Evolutionary conservation across 768 basidiomycete species (phyloP), one percentile per base, ranked within the genome.

Genomic region (Mrakia gelida): DNA sequence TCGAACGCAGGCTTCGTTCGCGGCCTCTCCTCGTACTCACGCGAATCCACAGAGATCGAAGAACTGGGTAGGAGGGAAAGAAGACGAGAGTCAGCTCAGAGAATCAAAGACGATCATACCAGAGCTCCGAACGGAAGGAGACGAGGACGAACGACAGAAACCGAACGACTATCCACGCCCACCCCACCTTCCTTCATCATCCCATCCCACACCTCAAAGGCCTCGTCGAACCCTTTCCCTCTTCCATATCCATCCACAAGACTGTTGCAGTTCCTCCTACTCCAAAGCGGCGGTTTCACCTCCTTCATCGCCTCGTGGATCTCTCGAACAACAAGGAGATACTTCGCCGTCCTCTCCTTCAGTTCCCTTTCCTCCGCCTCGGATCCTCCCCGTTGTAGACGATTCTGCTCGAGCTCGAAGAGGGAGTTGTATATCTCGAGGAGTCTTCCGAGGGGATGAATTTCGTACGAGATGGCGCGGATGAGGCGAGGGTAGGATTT

Each of bases 261-360:
- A 30, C 11, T 34, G 38, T 3, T 23, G 16, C 16, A 13, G 34
- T 34, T 68, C 23, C 65, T 38, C 8, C 38, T 38, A 38, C 38
- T 38, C 38, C 38, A 38, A 21, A 23, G 7, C 13, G 18, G 45
- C 45, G 49, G 49, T 7, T 38, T 34, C 32, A 65, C 28, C 26
- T 68, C 65, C 23, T 41, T 38, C 21, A 68, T 13, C 38, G 65
- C 65, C 65, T 68, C 16, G 34, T 68, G 65, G 21, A 68, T 68
- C 65, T 13, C 34, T 7, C 65, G 65, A 38, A 68, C 18, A 30
- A 9, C 65, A 23, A 34, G 32, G 38, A 68, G 38, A 26, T 68
- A 16, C 21, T 43, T 34, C 15, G 21, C 65, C 49, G 2, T 9
- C 9, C 18, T 52, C 18, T 16, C 49, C 49, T 52, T 16, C 15